Percentiles rank a stretch among this genome's conserved stretches.
Conservation (phyloP, 441 rosid species). For the Adansonia gregorii region DNA sequence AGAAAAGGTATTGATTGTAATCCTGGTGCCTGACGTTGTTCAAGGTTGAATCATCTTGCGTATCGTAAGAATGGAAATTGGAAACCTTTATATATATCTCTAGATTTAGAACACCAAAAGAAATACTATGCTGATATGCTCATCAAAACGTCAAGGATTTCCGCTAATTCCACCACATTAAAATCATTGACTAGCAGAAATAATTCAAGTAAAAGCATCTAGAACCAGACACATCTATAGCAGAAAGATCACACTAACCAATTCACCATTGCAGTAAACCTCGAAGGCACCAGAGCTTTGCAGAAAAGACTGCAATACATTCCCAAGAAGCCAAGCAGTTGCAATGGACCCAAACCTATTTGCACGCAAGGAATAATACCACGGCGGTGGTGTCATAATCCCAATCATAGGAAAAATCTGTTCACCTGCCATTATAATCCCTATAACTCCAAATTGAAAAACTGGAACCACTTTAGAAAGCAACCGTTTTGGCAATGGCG, state of each 20-base stretch:
- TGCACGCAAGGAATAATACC: slow-evolving; percentile 82
- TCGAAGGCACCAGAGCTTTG: slow-evolving; percentile 97
- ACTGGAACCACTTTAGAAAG: slow-evolving; percentile 76
- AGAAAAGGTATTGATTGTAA: not conserved
- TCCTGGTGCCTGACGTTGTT: not conserved
- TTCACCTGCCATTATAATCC: slow-evolving; percentile 80
- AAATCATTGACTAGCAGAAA: slow-evolving; percentile 36
- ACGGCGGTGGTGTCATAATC: slow-evolving; percentile 69
- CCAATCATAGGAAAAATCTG: slow-evolving; percentile 87
- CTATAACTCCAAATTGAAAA: slow-evolving; percentile 82
- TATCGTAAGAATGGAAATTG: not conserved
- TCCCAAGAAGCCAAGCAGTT: slow-evolving; percentile 91
- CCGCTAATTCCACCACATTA: not conserved
- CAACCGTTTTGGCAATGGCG: slow-evolving; percentile 75
- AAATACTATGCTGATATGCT: too few species aligned
- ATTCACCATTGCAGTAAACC: slow-evolving; percentile 70
- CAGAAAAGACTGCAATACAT: slow-evolving; percentile 82
- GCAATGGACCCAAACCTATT: slow-evolving; percentile 95
- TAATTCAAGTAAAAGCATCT: not conserved
- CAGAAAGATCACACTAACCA: slow-evolving; percentile 52
- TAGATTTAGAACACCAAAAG: not conserved
- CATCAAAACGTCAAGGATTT: too few species aligned
- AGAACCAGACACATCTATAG: not conserved
- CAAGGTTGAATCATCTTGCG: not conserved
- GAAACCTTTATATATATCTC: not conserved